Conservation (phyloP, 2,329 filamentous ascomycete genomes). For the Diaporthe ilicicola region DNA sequence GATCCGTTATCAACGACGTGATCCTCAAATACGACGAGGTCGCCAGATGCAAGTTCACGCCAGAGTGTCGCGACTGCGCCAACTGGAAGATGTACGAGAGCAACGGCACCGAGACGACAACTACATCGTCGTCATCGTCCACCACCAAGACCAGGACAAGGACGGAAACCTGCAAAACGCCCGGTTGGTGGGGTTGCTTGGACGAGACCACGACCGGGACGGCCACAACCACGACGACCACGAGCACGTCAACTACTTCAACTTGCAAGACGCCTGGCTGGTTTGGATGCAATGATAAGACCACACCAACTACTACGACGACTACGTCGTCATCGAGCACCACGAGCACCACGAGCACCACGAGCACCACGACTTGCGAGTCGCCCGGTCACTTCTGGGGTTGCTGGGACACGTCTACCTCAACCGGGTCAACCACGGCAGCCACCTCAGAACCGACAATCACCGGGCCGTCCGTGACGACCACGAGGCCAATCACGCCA, state of each 20-base stretch:
- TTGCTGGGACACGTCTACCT: conserved; percentile 52
- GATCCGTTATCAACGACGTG: conserved; percentile 86
- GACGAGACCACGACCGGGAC: conserved; percentile 68
- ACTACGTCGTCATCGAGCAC: conserved; percentile 42
- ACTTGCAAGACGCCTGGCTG: conserved; percentile 71
- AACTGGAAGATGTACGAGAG: conserved; percentile 96
- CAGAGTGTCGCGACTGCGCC: conserved; percentile 87
- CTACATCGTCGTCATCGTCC: conserved; percentile 66
- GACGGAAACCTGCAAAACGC: conserved; percentile 88
- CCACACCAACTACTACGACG: conserved; percentile 45
- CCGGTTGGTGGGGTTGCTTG: conserved; percentile 89
- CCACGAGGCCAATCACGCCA: conserved; percentile 41
- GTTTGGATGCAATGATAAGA: conserved; percentile 71
- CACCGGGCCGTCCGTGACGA: conserved; percentile 38
- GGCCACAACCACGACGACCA: conserved; percentile 48
- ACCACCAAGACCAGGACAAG: conserved; percentile 72
- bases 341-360: conserved; percentile 41
- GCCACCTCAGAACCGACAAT: conserved; percentile 39
- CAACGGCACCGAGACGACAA: conserved; percentile 82
- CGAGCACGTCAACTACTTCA: conserved; percentile 51
- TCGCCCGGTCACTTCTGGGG: conserved; percentile 67
- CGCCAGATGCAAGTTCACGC: conserved; percentile 77
- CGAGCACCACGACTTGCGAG: conserved; percentile 51
- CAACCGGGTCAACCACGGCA: conserved; percentile 36
- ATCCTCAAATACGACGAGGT: conserved; percentile 84